Base-by-base conservation (phyloP, 805 yeast species). In the Cyberlindnera euphorbiiphila region DNA sequence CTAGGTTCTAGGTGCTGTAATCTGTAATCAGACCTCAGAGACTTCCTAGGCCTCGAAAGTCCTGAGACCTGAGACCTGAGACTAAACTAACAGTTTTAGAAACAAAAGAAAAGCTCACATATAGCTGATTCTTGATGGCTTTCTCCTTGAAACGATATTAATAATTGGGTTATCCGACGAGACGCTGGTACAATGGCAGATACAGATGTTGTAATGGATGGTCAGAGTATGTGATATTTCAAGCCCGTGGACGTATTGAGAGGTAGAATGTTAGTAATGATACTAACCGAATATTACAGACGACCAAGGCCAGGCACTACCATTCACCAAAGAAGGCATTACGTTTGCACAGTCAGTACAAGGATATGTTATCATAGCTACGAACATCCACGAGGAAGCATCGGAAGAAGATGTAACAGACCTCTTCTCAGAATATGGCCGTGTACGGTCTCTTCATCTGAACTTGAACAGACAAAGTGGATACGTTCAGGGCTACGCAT, bases 381-480 rank as follows among this genome's bases (percentile, higher is more conserved):
- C 63, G 0, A 66, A 66, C 25, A 35, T 70, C 13, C 72, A 71
- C 37, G 70, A 66, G 25, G 76, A 70, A 47, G 64, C 68, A 2
- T 48, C 68, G 8, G 76, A 71, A 34, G 74, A 68, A 32, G 71
- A 66, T 20, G 41, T 69, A 1, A 41, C 43, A 5, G 74, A 71
- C 44, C 51, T 56, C 23, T 66, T 69, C 43, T 55, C 64, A 23
- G 74, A 69, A 18, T 66, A 46, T 36, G 73, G 72, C 2, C 50
- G 42, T 10, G 60, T 71, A 9, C 52, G 56, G 21, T 59, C 60
- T 15, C 31, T 69, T 2, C 71, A 66, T 40, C 39, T 71, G 37
- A 71, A 69, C 38, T 43, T 66, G 6, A 73, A 69, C 37, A 56
- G 69, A 26, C 62, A 63, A 32, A 60, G 72, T 3, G 75, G 75